Evolutionary conservation across 2,329 filamentous ascomycete species (phyloP).

Genomic region (Penicillium polonicum): DNA sequence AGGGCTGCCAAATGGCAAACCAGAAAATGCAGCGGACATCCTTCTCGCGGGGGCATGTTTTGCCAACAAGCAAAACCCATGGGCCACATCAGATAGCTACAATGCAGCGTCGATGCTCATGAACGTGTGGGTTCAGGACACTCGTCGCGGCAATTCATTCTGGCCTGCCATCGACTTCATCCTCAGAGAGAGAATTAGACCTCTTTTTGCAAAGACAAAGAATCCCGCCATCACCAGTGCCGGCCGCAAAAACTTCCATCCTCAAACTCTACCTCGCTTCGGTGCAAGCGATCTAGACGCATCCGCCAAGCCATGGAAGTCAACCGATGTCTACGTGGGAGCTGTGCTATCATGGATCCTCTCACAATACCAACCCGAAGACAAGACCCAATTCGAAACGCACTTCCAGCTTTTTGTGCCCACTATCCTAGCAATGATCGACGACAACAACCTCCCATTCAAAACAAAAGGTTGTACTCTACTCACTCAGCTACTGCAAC

Average conservation of each 20-base stretch:
- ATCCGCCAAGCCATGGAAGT: constrained; percentile 42
- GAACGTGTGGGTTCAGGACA: background rate
- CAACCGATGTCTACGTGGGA: constrained; percentile 35
- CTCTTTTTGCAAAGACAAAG: constrained; percentile 43
- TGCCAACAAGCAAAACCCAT: constrained; percentile 34
- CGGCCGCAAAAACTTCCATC: constrained; percentile 46
- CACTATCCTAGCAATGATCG: constrained; percentile 44
- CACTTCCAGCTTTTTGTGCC: constrained; percentile 48
- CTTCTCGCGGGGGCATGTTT: constrained; percentile 36
- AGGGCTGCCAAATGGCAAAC: constrained; percentile 19
- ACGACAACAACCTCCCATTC: constrained; percentile 39
- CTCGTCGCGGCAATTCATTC: background rate
- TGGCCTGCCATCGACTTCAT: constrained; percentile 25
- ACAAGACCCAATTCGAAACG: constrained; percentile 36
- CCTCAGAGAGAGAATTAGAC: constrained; percentile 37
- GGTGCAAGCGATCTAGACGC: constrained; percentile 38
- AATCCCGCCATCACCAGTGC: constrained; percentile 44
- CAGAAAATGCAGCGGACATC: constrained; percentile 26
- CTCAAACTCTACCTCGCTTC: constrained; percentile 37
- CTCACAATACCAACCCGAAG: constrained; percentile 35
- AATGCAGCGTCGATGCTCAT: constrained; percentile 10
- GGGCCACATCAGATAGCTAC: constrained; percentile 32
- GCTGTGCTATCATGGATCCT: constrained; percentile 39
- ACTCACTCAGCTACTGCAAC: constrained; percentile 35
- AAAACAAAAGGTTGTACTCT: constrained; percentile 43